These are phyloP conservation scores for Ustilago crameri DNA, from an alignment of 1,284 basidiomycete species.

Conservation along the genomic window DNA sequence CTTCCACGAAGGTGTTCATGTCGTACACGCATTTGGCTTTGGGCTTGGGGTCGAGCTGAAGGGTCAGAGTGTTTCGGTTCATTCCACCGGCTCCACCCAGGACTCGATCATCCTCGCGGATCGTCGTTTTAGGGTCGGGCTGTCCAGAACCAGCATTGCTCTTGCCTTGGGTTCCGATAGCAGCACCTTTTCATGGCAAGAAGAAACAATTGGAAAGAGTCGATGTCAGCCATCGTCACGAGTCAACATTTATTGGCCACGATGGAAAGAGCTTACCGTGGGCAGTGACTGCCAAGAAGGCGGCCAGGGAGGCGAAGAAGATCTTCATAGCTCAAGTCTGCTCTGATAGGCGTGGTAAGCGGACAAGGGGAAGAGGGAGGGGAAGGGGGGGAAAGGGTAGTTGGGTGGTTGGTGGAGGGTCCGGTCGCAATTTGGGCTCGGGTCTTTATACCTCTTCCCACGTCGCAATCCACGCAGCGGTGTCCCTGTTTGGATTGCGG, in stretches of 20 bases:
- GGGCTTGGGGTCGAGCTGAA: constrained; percentile 25
- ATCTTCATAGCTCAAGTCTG: constrained; percentile 16
- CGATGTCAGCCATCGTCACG: constrained; percentile 1
- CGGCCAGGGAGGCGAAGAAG: constrained; percentile 21
- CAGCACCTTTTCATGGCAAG: constrained; percentile 9
- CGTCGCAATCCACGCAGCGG: too few relatives aligned
- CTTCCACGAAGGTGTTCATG: constrained; percentile 52
- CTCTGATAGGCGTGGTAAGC: background rate
- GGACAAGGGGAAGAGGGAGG: background rate
- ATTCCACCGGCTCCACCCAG: constrained; percentile 15
- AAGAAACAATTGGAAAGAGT: too few relatives aligned
- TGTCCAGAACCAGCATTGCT: too few relatives aligned
- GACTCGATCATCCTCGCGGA: constrained; percentile 19
- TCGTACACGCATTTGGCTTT: constrained; percentile 47
- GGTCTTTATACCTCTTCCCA: too few relatives aligned
- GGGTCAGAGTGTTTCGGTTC: background rate
- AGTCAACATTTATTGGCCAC: constrained; percentile 8
- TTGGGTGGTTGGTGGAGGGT: too few relatives aligned
- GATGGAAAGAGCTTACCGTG: constrained; percentile 9
- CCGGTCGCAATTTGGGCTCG: too few relatives aligned
- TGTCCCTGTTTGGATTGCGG: too few relatives aligned
- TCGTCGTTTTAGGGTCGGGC: background rate
- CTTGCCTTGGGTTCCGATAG: background rate
- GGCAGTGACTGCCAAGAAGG: constrained; percentile 15
- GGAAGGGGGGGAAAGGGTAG: background rate